Percentiles rank a stretch among this genome's conserved stretches.
Evolutionary conservation across 148 eudicot species (phyloP).

Genomic region (Camellia lanceoleosa): DNA sequence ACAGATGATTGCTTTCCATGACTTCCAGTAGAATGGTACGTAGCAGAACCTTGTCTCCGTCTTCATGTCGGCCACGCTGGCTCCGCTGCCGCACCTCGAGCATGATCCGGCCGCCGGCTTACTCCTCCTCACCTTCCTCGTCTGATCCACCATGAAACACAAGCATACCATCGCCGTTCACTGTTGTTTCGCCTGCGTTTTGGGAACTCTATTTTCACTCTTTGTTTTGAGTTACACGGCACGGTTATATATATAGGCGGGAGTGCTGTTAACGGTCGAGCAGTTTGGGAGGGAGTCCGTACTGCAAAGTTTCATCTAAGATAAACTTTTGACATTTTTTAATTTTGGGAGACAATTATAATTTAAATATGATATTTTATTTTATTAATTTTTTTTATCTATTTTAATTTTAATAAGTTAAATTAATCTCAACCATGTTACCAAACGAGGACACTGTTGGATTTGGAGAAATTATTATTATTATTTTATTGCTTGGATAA

Average conservation of each 20-base stretch:
- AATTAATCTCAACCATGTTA: too few relatives aligned
- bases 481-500: too few relatives aligned
- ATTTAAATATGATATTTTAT: too few relatives aligned
- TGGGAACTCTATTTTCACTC: not conserved
- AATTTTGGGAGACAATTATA: too few relatives aligned
- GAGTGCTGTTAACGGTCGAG: not conserved
- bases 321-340: too few relatives aligned
- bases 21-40: constrained; percentile 71
- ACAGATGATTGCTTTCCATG: constrained; percentile 77
- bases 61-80: constrained; percentile 85
- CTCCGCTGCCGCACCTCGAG: constrained; percentile 77
- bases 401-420: too few relatives aligned
- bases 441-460: too few relatives aligned
- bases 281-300: not conserved
- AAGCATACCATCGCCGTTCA: constrained; percentile 57
- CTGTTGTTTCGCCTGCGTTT: not conserved
- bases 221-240: too few relatives aligned
- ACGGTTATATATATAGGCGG: not conserved
- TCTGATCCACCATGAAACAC: constrained; percentile 80
- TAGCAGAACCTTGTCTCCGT: constrained; percentile 72
- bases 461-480: too few relatives aligned
- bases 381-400: too few relatives aligned
- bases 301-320: too few relatives aligned
- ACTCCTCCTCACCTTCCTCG: constrained; percentile 47
- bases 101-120: constrained; percentile 83